Evolutionary conservation across 1,139 yeast species (phyloP), one percentile per base, ranked within the genome.

Genomic region (Geotrichum aggregatum): DNA sequence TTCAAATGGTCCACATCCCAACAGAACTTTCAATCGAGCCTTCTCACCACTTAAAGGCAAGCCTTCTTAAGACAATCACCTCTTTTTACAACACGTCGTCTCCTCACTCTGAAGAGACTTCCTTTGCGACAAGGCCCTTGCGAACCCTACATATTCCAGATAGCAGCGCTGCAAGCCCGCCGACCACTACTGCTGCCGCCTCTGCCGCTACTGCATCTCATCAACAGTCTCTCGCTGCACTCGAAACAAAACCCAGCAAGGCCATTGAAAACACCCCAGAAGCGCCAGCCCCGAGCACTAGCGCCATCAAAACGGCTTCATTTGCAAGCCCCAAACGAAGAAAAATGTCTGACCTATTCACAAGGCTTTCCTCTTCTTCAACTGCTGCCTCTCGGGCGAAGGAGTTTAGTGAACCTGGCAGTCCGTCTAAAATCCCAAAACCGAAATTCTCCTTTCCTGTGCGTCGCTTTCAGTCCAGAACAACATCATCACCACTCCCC

Each of bases 341-440:
- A 33, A 54, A 61, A 44, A 61, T 64, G 30, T 59, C 66, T 7
- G 66, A 63, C 45, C 47, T 64, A 34, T 58, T 64, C 16, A 58
- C 65, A 10, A 55, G 67, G 13, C 52, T 64, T 40, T 60, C 65
- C 4, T 56, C 63, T 4, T 22, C 30, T 14, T 61, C 66, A 13
- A 62, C 66, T 1, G 63, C 63, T 3, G 51, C 66, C 16, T 60
- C 66, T 11, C 54, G 66, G 18, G 66, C 66, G 21, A 63, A 63
- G 21, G 11, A 34, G n/a, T 13, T 10, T 6, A 24, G 11, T 6
- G 39, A 10, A 13, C 11, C 31, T 4, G 18, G 22, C 10, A 24
- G 16, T 7, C 36, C 49, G 21, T 19, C 39, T 16, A 16, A 18
- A 33, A 41, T 41, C 3, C 42, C 22, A 4, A 39, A 39, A 22